Conservation (phyloP, 345 rosid species). For the Citropsis articulata region DNA sequence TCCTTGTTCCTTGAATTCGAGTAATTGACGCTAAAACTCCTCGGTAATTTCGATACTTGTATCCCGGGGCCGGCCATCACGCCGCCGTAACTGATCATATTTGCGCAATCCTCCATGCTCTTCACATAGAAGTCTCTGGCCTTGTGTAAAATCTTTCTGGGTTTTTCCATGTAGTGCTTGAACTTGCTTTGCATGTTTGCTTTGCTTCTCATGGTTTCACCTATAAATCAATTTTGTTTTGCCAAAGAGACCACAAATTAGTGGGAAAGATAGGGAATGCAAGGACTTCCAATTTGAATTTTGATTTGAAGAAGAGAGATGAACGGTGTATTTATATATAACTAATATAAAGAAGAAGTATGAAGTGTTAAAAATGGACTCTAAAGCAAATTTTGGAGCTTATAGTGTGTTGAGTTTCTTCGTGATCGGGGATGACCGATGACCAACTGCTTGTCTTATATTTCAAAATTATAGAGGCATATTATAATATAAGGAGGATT, state of each 20-base stretch:
- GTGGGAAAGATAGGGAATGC: neutral
- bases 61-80: neutral
- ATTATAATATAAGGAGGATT: too few relatives aligned
- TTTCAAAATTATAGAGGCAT: too few relatives aligned
- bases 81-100: conserved; percentile 6
- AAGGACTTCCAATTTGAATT: neutral
- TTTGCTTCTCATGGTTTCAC: conserved; percentile 12
- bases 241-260: too few relatives aligned
- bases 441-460: too few relatives aligned
- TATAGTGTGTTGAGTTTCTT: neutral
- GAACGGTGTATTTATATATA: neutral
- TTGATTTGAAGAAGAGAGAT: neutral
- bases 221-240: too few relatives aligned
- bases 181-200: conserved; percentile 8
- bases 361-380: neutral
- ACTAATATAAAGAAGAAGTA: too few relatives aligned
- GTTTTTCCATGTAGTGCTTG: conserved; percentile 8
- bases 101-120: conserved; percentile 17
- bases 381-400: neutral
- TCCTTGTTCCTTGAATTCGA: neutral
- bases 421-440: neutral
- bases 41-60: conserved; percentile 1
- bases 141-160: conserved; percentile 16
- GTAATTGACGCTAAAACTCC: conserved; percentile 6
- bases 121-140: conserved; percentile 24